A percentile compares a stretch with the other conserved stretches of the same genome.
These are phyloP conservation scores for Boletus reticuloceps DNA, from an alignment of 768 basidiomycete species.

Conservation along the genomic window DNA sequence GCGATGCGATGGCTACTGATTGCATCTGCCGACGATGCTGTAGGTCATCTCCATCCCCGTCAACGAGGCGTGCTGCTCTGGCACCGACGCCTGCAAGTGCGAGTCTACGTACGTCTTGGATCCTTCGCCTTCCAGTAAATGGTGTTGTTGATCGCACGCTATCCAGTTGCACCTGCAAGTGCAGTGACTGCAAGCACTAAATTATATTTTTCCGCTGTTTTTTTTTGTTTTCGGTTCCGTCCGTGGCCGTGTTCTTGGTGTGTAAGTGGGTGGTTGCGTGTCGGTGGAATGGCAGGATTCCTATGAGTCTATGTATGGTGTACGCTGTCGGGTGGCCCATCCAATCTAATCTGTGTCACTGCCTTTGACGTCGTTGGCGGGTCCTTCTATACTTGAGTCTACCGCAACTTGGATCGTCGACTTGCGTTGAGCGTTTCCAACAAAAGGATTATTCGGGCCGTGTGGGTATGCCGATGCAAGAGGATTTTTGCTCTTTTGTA, in stretches of 20 bases:
- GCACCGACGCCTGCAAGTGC: slow-evolving; percentile 10
- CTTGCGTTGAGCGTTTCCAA: background rate
- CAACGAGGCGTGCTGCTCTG: slow-evolving; percentile 20
- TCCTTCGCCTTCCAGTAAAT: background rate
- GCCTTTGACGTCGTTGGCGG: too few species aligned
- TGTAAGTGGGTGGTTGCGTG: too few species aligned
- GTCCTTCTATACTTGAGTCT: too few species aligned
- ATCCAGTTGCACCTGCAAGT: slow-evolving; percentile 16
- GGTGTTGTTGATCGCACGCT: background rate
- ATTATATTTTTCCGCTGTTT: background rate
- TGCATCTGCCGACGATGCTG: too few species aligned
- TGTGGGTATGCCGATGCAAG: too few species aligned
- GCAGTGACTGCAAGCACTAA: slow-evolving; percentile 20
- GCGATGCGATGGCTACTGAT: background rate
- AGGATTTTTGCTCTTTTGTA: too few species aligned
- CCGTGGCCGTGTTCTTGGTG: too few species aligned
- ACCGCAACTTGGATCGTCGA: too few species aligned
- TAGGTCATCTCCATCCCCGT: slow-evolving; percentile 13
- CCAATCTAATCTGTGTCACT: background rate
- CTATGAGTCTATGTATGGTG: background rate
- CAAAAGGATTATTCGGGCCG: too few species aligned
- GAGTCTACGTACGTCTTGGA: slow-evolving; percentile 2
- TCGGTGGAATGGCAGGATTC: background rate
- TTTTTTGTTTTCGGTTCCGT: too few species aligned
- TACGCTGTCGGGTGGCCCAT: background rate